A percentile compares a stretch with the other conserved stretches of the same genome.
Evolutionary conservation across 768 basidiomycete genomes (phyloP).

Genomic region (Trametes villosa): DNA sequence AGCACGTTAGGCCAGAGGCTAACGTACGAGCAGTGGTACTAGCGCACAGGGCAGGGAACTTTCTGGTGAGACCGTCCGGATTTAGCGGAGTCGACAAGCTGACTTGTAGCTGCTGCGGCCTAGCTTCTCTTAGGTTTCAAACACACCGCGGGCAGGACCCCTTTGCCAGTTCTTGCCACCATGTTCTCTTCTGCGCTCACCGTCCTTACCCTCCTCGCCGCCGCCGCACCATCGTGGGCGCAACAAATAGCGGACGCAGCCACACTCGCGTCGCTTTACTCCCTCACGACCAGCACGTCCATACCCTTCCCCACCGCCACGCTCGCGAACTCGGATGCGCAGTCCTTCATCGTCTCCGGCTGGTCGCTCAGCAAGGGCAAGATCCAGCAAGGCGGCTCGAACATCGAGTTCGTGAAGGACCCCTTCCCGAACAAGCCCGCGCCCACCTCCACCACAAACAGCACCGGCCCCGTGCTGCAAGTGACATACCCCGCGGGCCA

Average conservation of each 20-base stretch:
- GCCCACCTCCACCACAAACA: slow-evolving; percentile 27
- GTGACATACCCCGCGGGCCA: slow-evolving; percentile 67
- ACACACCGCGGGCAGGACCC: slow-evolving; percentile 22
- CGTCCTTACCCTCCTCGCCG: slow-evolving; percentile 18
- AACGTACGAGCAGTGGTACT: not conserved
- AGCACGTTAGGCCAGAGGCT: no score
- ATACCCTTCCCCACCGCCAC: slow-evolving; percentile 71
- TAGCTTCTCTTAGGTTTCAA: not conserved
- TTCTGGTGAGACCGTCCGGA: not conserved
- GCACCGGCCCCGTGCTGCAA: slow-evolving; percentile 47
- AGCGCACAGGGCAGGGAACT: not conserved
- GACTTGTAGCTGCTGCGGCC: slow-evolving; percentile 2
- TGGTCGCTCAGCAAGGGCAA: slow-evolving; percentile 68
- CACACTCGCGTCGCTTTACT: slow-evolving; percentile 52
- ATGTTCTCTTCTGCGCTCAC: slow-evolving; percentile 17
- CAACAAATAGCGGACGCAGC: slow-evolving; percentile 23
- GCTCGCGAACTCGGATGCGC: slow-evolving; percentile 51
- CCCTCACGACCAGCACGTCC: slow-evolving; percentile 61
- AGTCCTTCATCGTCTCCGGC: slow-evolving; percentile 52
- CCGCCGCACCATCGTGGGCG: slow-evolving; percentile 10
- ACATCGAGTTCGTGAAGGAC: slow-evolving; percentile 67
- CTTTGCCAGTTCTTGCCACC: not conserved
- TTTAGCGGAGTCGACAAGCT: not conserved
- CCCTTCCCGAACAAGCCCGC: slow-evolving; percentile 60
- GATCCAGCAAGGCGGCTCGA: slow-evolving; percentile 58